Base-by-base conservation (phyloP, 345 rosid species). In the Camelina neglecta region DNA sequence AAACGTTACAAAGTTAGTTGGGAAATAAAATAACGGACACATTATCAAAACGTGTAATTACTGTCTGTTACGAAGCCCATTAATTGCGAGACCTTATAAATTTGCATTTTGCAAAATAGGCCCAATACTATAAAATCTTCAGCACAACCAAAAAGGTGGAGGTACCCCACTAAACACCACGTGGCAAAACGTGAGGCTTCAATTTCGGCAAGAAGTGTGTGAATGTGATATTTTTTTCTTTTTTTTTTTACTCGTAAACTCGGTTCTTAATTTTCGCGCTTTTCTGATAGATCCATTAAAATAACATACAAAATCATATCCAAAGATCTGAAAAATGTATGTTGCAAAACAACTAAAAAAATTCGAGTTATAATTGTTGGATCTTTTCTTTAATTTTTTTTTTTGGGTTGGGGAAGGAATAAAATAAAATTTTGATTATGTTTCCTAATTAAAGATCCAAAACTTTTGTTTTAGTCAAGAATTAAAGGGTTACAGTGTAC, bases 181-280 rank as follows among this genome's bases (percentile, higher is more conserved):
- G 75, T 75, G 79, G 75, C 74, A 38, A 0, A 61, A 75, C 3
- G 12, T 53, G 70, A 53, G 57, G 58, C 59, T 21, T 67, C 38
- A 47, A 26, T 36, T 21, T 21, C 44, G 42, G 56, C 49, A 55
- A 5, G 67, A 59, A 60, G 58, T 65, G 50, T 66, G 62, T 49
- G 31, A 26, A 24, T 65, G 62, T 50, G 63, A 75, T 75, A 20
- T 26, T 57, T 74, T 2, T 24, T 48, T 26, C 44, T 73, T 26
- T 55, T 73, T 23, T 13, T 48, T 16, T 7, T 35, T 49, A 49
- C 54, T 49, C 53, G 53, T 48, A 15, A 15, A 49, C 47, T 60
- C 38, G 20, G 33, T 60, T 53, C 57, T 68, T 31, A 20, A 67
- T 26, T 7, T 50, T 75, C 63, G 74, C 62, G 79, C 63, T 68